Evolutionary conservation across 768 basidiomycete genomes (phyloP), one percentile per base, ranked within the genome.

Genomic region (Lactifluus volemus): DNA sequence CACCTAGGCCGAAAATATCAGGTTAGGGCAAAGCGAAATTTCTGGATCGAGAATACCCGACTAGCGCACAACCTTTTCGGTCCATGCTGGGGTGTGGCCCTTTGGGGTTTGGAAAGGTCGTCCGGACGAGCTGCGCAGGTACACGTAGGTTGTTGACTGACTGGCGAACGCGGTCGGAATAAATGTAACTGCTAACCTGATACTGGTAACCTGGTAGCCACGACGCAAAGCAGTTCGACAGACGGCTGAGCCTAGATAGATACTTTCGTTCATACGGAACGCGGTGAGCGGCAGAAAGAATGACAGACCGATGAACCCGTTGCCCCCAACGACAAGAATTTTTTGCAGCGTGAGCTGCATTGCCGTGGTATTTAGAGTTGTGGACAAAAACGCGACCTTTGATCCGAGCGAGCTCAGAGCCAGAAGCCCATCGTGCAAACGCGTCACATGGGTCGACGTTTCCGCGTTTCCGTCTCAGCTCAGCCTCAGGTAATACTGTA

Each of bases 271-370:
- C 19, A 47, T 19, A 49, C 52, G 53, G n/a, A 19, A 32, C 25
- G 32, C 9, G 14, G 45, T 34, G 30, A 30, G n/a, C 3, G 19
- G 3, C 11, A 25, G 12, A 11, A 21, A 42, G n/a, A 52, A 53
- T 25, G 34, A 48, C 55, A 60, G 29, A 89, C 95, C 96, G 68
- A 99, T 84, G 77, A 97, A 98, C 5, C 97, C 97, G 76, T 97
- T 97, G 49, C 97, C 97, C n/a, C 97, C 97, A 1, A 98, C 82
- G 45, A 99, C 92, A n/a, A 98, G 83, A 41, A 98, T 80, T 68
- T 78, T 87, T 56, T 77, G 81, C 55, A 77, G 58, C 25, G 77
- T 61, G 38, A 71, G n/a, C 58, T 48, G 44, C 60, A 65, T 64
- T 11, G 39, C 11, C 1, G 19, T 51, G 10, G 17, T 36, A 19